phyloP scores from a whole-genome alignment of 495 filamentous ascomycete species.

The Lasiosphaeris hirsuta region DNA sequence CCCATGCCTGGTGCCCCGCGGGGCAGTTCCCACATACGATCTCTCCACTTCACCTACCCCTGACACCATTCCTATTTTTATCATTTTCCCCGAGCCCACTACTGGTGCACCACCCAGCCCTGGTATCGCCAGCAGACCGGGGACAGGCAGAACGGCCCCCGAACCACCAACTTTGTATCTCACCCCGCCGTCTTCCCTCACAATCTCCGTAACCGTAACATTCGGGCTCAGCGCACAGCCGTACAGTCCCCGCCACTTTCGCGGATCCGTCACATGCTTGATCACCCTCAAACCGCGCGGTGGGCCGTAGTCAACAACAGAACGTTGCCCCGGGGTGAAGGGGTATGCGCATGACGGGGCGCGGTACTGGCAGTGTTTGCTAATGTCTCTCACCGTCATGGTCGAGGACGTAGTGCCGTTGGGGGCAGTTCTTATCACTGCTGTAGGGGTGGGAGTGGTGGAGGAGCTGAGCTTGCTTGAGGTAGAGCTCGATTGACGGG shows the following conservation, averaged over 20 bases:
- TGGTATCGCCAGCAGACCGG: no score
- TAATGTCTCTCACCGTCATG: neutral
- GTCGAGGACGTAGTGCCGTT: no score
- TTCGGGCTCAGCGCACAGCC: slow-evolving; percentile 11
- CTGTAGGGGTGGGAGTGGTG: no score
- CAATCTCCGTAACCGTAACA: slow-evolving; percentile 5
- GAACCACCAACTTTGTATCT: neutral
- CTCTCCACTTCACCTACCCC: no score
- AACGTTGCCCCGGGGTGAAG: slow-evolving; percentile 21
- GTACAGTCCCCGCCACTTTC: slow-evolving; percentile 15
- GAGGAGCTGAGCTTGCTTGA: no score
- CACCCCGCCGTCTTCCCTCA: neutral
- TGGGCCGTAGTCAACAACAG: slow-evolving; percentile 11
- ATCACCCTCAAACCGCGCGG: slow-evolving; percentile 8
- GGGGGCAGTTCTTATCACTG: no score
- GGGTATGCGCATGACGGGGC: slow-evolving; percentile 16
- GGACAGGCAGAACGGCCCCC: neutral
- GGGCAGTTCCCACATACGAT: no score
- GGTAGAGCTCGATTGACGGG: no score
- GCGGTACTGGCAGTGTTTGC: slow-evolving; percentile 15
- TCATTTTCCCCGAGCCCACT: no score
- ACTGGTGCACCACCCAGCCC: no score
- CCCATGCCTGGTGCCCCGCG: no score
- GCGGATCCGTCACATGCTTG: slow-evolving; percentile 13
- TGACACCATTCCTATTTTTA: no score